Conservation (phyloP, 371 early-diverging fungal genomes). For the Mycotypha africana region DNA sequence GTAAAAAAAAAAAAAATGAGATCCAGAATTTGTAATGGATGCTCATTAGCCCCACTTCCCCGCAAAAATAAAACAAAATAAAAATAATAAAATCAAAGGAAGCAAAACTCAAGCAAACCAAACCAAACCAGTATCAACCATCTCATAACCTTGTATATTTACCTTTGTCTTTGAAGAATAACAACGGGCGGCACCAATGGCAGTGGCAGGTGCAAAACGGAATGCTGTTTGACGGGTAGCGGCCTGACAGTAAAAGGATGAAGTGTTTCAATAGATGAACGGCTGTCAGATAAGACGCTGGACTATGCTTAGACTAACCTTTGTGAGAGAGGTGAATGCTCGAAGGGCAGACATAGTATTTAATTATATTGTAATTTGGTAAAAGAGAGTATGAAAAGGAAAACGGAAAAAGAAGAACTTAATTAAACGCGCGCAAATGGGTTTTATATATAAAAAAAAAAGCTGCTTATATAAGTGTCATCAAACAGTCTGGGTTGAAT, state of each 20-base stretch:
- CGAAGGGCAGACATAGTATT: conserved; percentile 49
- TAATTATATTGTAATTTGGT: too few relatives aligned
- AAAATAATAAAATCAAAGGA: too few relatives aligned
- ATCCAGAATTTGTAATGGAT: not conserved
- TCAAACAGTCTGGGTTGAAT: too few relatives aligned
- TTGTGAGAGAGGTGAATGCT: conserved; percentile 36
- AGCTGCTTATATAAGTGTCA: too few relatives aligned
- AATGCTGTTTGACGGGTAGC: conserved; percentile 29
- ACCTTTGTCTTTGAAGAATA: conserved; percentile 45
- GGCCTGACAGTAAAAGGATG: conserved; percentile 10
- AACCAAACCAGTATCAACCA: not conserved
- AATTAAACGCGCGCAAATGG: too few relatives aligned
- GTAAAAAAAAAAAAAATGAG: not conserved
- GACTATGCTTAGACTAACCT: conserved; percentile 22
- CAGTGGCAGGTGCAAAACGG: conserved; percentile 35
- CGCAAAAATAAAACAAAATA: too few relatives aligned
- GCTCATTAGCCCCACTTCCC: not conserved
- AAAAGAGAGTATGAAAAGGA: too few relatives aligned
- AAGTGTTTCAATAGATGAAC: not conserved
- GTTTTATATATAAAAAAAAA: too few relatives aligned
- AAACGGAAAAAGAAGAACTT: too few relatives aligned
- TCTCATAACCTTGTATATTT: conserved; percentile 1
- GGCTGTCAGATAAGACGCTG: too few relatives aligned
- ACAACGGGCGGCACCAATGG: conserved; percentile 32
- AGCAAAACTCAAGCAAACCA: not conserved